A percentile compares a stretch with the other conserved stretches of the same genome.
phyloP scores from a whole-genome alignment of 2,329 filamentous ascomycete species.

The Albophoma yamanashiensis region DNA sequence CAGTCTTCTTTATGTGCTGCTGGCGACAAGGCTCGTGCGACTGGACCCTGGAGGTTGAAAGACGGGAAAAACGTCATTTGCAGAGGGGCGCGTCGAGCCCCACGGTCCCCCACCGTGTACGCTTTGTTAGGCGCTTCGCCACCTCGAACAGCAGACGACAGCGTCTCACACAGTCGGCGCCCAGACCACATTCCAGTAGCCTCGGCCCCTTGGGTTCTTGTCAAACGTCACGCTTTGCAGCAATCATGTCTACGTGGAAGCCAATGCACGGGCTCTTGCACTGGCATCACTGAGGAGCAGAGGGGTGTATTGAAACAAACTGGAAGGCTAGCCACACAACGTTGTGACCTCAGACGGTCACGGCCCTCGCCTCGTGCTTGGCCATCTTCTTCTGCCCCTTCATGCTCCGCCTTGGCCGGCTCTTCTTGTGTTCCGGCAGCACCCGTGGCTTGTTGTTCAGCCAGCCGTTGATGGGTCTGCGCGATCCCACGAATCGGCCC shows the following conservation, averaged over 20 bases:
- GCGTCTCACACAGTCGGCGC: neutral
- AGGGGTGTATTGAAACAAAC: neutral
- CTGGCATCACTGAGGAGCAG: neutral
- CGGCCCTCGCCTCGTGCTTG: constrained; percentile 18
- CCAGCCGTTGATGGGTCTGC: constrained; percentile 64
- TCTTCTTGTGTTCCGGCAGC: constrained; percentile 35
- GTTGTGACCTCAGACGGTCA: neutral
- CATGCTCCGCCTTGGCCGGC: constrained; percentile 59
- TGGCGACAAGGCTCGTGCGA: neutral
- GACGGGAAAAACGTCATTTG: neutral
- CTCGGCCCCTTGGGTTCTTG: neutral
- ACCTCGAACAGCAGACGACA: neutral
- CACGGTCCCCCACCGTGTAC: neutral
- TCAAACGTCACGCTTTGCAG: neutral
- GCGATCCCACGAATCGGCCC: constrained; percentile 63
- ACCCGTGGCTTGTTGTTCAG: constrained; percentile 45
- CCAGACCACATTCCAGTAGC: neutral
- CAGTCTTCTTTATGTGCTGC: neutral
- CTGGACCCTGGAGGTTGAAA: neutral
- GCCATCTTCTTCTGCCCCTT: constrained; percentile 41
- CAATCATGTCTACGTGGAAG: neutral
- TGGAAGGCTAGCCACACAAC: neutral
- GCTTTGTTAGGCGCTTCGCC: neutral
- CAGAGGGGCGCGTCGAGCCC: neutral
- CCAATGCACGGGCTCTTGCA: neutral